A percentile compares a stretch with the other conserved stretches of the same genome.
These are phyloP conservation scores for Paraurostyla sp. DNA, from an alignment of 73 alveolate species.

Conservation along the genomic window DNA sequence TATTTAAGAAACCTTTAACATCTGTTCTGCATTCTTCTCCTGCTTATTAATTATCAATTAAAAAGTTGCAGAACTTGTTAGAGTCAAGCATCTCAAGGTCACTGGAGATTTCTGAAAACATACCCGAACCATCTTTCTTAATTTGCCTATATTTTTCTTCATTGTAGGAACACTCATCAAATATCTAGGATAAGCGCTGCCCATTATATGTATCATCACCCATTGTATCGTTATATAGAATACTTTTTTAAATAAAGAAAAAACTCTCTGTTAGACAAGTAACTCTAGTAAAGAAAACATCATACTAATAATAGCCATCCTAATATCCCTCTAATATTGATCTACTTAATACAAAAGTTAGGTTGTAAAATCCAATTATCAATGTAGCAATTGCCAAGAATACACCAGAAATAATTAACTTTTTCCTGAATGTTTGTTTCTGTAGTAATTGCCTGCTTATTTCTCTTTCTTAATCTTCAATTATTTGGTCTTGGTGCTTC, in stretches of 20 bases:
- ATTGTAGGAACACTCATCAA: conserved; percentile 9
- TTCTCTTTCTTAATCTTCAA: too few species aligned
- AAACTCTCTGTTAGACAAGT: conserved; percentile 20
- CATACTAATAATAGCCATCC: conserved; percentile 14
- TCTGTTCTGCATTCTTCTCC: background rate
- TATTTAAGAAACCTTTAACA: background rate
- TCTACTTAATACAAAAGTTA: background rate
- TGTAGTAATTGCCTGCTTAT: background rate
- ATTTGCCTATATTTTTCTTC: conserved; percentile 11
- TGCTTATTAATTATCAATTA: background rate
- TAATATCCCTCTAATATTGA: background rate
- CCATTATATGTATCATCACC: conserved; percentile 31
- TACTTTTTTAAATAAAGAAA: background rate
- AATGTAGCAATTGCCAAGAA: background rate
- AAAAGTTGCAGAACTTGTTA: background rate
- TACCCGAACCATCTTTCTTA: background rate
- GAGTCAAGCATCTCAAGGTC: conserved; percentile 5
- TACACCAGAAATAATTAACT: background rate
- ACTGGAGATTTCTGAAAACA: background rate
- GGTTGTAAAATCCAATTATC: background rate
- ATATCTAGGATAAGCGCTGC: background rate
- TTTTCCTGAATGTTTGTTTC: background rate
- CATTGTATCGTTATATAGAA: conserved; percentile 27
- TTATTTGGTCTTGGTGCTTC: too few species aligned
- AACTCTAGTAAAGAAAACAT: conserved; percentile 9